Base-by-base conservation (phyloP, 169 alveolate genomes). In the Plasmodium cynomolgi region DNA sequence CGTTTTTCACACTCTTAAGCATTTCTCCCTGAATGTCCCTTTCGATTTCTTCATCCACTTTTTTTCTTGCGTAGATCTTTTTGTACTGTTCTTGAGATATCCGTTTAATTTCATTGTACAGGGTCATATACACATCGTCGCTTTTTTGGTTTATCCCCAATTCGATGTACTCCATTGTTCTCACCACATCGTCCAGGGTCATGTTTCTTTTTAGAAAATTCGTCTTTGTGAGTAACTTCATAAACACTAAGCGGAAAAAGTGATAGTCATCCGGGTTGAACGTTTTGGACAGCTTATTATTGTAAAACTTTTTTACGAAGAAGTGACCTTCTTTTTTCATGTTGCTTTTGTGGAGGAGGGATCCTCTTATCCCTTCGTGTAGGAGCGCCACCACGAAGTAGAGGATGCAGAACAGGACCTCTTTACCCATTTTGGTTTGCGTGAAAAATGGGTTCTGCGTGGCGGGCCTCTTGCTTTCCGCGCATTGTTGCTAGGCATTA, bases 191-290 rank as follows among this genome's bases (percentile, higher is more conserved):
- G 39, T 44, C 91, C 72, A 90, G 23, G n/a, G 54, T 31, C 33
- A 62, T 34, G 74, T 80, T 15, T 71, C 83, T 90, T 58, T 62
- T 90, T 79, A 90, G 73, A 44, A 80, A 79, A 17, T 68, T 17
- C 9, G 77, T 2, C 50, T 80, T 39, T 17, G 34, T 71, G 8
- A 90, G 91, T 41, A 90, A 23, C 29, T 90, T 90, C 74, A 90
- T 17, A 90, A 90, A 90, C 26, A 90, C 79, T 41, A 90, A 81
- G 71, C 94, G 94, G n/a, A 90, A 90, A 81, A 90, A 90, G 50
- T 90, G 91, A 81, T 81, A 90, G 39, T 90, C 94, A 13, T 81
- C 81, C 29, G 79, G 50, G 34, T 44, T 17, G 58, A 90, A 90
- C 73, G 26, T 34, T 47, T 29, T 62, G 54, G 91, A 37, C 34